A percentile compares a stretch with the other conserved stretches of the same genome.
phyloP scores from a whole-genome alignment of 345 rosid genomes.

The Bruguiera gymnorhiza region DNA sequence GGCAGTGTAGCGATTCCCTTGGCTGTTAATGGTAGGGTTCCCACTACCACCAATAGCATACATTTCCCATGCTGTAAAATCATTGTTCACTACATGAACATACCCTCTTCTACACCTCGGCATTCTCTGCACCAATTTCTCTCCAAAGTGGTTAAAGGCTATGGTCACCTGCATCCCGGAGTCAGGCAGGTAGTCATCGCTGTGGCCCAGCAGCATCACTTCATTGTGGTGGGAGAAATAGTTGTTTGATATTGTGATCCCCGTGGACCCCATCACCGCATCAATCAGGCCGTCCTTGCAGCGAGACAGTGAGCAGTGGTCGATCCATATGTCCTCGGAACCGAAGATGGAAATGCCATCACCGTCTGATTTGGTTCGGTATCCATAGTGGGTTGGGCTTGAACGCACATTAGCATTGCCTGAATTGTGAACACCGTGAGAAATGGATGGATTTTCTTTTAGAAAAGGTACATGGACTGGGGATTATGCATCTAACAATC shows the following conservation, averaged over 20 bases:
- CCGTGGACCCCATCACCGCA: slow-evolving; percentile 92
- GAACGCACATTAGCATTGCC: slow-evolving; percentile 85
- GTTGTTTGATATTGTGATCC: slow-evolving; percentile 89
- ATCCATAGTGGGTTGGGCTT: slow-evolving; percentile 81
- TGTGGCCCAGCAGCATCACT: slow-evolving; percentile 95
- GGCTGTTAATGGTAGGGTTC: slow-evolving; percentile 89
- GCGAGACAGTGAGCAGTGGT: slow-evolving; percentile 85
- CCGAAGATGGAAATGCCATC: slow-evolving; percentile 95
- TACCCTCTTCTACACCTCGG: slow-evolving; percentile 89
- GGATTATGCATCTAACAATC: too few species aligned
- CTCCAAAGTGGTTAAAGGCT: slow-evolving; percentile 93
- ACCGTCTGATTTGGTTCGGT: slow-evolving; percentile 77
- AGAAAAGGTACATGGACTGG: too few species aligned
- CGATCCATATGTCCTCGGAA: slow-evolving; percentile 86
- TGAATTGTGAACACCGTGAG: slow-evolving; percentile 11
- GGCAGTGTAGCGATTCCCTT: slow-evolving; percentile 89
- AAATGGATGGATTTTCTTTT: too few species aligned
- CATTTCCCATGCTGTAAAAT: slow-evolving; percentile 95
- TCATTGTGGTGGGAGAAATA: slow-evolving; percentile 92
- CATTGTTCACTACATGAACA: slow-evolving; percentile 93
- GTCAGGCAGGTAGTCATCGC: slow-evolving; percentile 83
- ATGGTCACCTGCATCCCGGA: slow-evolving; percentile 95
- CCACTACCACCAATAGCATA: slow-evolving; percentile 98
- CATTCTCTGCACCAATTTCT: slow-evolving; percentile 86
- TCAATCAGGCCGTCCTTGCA: slow-evolving; percentile 92